A percentile compares a stretch with the other conserved stretches of the same genome.
These are phyloP conservation scores for Glutinoglossum americanum DNA, from an alignment of 495 filamentous ascomycete species.

Conservation along the genomic window DNA sequence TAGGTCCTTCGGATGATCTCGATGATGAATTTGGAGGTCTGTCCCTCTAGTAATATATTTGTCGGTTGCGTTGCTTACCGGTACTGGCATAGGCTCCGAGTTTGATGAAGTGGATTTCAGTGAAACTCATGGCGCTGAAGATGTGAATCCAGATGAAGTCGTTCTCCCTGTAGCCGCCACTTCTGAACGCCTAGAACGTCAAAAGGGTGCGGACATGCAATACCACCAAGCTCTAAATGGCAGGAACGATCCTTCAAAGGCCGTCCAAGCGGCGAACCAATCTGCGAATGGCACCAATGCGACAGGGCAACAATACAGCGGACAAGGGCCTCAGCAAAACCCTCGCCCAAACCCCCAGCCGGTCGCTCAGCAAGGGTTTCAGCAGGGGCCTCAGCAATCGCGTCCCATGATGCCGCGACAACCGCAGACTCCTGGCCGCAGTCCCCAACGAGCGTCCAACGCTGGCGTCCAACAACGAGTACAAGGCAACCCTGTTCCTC, in stretches of 20 bases:
- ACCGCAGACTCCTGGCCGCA: not conserved
- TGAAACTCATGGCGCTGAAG: slow-evolving; percentile 28
- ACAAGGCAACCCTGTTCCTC: not conserved
- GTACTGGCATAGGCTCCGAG: slow-evolving; percentile 5
- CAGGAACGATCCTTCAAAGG: not conserved
- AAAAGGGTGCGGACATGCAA: not conserved
- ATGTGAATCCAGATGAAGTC: slow-evolving; percentile 35
- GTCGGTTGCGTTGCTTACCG: not conserved
- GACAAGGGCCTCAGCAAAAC: not conserved
- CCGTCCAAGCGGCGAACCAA: not conserved
- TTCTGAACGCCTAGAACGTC: not conserved
- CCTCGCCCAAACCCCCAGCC: not conserved
- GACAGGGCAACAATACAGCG: not conserved
- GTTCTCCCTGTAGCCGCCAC: slow-evolving; percentile 7
- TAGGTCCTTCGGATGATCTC: slow-evolving; percentile 12
- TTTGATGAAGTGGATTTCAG: slow-evolving; percentile 12
- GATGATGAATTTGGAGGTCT: slow-evolving; percentile 55
- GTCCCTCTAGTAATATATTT: slow-evolving; percentile 6
- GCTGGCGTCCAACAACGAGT: not conserved
- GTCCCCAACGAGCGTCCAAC: not conserved
- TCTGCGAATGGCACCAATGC: not conserved
- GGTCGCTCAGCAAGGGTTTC: not conserved
- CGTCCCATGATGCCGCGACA: not conserved
- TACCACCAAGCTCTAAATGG: not conserved
- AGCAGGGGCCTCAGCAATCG: not conserved